Evolutionary conservation across 306 rosid species (phyloP).

Genomic region (Cyclanthera cordifolia): DNA sequence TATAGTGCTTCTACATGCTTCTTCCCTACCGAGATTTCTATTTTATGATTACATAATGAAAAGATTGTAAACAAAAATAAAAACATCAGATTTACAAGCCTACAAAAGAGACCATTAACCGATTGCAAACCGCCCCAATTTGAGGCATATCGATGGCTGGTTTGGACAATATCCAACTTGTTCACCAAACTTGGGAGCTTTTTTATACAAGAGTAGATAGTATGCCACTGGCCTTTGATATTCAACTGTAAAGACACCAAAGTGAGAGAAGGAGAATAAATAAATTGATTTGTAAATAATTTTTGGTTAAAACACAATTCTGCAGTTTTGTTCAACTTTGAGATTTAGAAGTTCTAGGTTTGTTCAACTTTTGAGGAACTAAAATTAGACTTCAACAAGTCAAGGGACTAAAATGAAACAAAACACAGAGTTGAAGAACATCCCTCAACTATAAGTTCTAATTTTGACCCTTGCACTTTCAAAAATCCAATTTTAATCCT

Average conservation of each 20-base stretch:
- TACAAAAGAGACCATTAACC: not conserved
- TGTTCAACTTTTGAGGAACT: no score
- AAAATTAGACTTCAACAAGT: no score
- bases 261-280: not conserved
- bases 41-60: not conserved
- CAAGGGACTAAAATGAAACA: no score
- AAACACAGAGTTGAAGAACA: no score
- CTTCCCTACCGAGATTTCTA: not conserved
- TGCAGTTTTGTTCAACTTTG: no score
- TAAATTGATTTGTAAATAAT: not conserved
- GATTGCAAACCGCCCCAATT: not conserved
- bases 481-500: no score
- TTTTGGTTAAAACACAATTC: no score
- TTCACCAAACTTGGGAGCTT: not conserved
- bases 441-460: no score
- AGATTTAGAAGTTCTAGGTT: no score
- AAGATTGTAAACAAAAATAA: not conserved
- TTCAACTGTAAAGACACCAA: constrained; percentile 34
- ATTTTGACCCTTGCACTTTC: no score
- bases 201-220: constrained; percentile 22
- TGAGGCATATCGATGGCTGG: not conserved
- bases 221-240: constrained; percentile 46
- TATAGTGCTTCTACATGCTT: not conserved
- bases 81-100: not conserved
- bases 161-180: not conserved